Percentiles rank a stretch among this genome's conserved stretches.
Conservation (phyloP, 352 stramenopile species). For the Thraustotheca clavata region DNA sequence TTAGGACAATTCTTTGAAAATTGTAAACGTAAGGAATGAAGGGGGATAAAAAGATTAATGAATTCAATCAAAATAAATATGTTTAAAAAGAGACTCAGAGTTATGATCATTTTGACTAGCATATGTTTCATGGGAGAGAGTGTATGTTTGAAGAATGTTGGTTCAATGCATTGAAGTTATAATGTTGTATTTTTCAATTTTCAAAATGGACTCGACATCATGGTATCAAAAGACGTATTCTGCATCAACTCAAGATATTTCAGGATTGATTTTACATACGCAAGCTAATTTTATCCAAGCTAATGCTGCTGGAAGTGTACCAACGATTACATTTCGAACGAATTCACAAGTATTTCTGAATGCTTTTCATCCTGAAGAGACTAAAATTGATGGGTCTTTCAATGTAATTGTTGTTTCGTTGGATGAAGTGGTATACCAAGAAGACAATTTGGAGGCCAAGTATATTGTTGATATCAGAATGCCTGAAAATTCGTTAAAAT, state of each 20-base stretch:
- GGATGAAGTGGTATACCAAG: not conserved
- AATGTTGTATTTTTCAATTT: too few relatives aligned
- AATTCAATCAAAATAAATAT: too few relatives aligned
- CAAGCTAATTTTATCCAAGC: not conserved
- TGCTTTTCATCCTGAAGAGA: not conserved
- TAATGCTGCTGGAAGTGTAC: not conserved
- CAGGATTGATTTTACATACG: not conserved
- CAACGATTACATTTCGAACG: not conserved
- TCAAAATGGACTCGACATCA: too few relatives aligned
- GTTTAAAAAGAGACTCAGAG: too few relatives aligned
- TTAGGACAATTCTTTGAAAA: too few relatives aligned
- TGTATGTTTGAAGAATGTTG: too few relatives aligned
- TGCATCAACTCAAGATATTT: not conserved
- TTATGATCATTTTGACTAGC: too few relatives aligned
- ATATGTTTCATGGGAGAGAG: too few relatives aligned
- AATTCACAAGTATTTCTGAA: not conserved
- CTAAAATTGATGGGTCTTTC: not conserved
- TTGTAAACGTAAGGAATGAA: too few relatives aligned
- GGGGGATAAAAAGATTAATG: too few relatives aligned
- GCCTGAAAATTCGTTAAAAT: not conserved
- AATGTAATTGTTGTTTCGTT: not conserved
- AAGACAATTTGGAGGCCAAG: not conserved
- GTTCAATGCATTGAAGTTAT: too few relatives aligned
- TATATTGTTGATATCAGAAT: not conserved
- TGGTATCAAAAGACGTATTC: not conserved